Evolutionary conservation across 176 grass and related monocot genomes (phyloP).

Genomic region (Dendrocalamus sinicus): DNA sequence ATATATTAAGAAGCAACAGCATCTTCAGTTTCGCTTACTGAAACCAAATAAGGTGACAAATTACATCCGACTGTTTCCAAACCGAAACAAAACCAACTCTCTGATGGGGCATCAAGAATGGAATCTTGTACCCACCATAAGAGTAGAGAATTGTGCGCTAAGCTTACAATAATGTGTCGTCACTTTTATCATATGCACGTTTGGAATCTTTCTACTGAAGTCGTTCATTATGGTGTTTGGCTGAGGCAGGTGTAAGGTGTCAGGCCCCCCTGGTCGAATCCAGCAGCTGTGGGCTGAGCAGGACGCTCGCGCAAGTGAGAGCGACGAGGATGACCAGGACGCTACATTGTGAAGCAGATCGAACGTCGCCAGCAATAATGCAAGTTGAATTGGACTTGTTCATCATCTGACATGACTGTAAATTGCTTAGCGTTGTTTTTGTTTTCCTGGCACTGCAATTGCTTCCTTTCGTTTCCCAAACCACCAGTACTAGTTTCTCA

Average conservation of each 20-base stretch:
- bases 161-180: no score
- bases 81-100: no score
- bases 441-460: background rate
- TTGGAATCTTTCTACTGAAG: background rate
- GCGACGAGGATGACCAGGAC: conserved; percentile 10
- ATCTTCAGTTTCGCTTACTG: no score
- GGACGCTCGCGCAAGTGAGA: background rate
- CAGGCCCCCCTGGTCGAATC: background rate
- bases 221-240: background rate
- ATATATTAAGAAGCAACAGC: no score
- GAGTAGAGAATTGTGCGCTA: no score
- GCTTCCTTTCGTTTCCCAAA: background rate
- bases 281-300: conserved; percentile 10
- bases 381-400: background rate
- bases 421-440: background rate
- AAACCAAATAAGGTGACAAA: no score
- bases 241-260: conserved; percentile 28
- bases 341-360: background rate
- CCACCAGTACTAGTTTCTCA: no score
- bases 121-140: no score
- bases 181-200: background rate
- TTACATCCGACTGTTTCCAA: no score
- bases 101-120: no score
- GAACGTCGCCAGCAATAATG: background rate
- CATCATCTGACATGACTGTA: conserved; percentile 17